Evolutionary conservation across 306 rosid species (phyloP), one percentile per base, ranked within the genome.

Genomic region (Benincasa hispida): DNA sequence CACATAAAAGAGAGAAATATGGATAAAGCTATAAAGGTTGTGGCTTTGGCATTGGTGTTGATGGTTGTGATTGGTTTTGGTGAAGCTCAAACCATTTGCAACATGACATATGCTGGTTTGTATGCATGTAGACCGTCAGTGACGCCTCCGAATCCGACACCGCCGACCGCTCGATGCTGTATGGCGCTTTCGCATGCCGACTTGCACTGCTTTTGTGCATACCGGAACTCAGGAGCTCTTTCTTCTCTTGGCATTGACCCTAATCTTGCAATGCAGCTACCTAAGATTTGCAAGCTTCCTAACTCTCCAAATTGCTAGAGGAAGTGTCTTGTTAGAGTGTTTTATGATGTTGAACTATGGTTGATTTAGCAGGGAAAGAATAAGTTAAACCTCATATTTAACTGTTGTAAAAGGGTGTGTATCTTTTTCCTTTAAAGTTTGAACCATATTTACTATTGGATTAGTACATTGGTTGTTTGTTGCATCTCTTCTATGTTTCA

Each of bases 171-270:
- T 1, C 24, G 42, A 6, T 89, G 93, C 59, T 89, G 93, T 57
- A 4, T 78, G 0, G 85, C 76, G 1, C 81, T 89, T 22, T 60
- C 85, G 0, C 82, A 78, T 0, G 91, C 90, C 3, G 81, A 89
- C 77, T 14, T 87, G 77, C 58, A 53, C 1, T 89, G 93, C 78
- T 84, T 89, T 21, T 89, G 93, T 79, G 34, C 83, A 0, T 89
- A 85, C 62, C 87, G 13, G 77, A 86, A 82, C 80, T 87, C 91
- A 6, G 68, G 47, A n/a, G 54, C 83, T 30, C 80, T 89, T 73
- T 87, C 93, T 78, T 77, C 91, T 12, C 81, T 89, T 22, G 89
- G 93, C 13, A 87, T 89, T 67, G 87, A 89, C 69, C 88, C 89
- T 13, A 63, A 68, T 25, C 88, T 89, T 45, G 93, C 91, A 55